A percentile compares a stretch with the other conserved stretches of the same genome.
phyloP scores from a whole-genome alignment of 2,329 filamentous ascomycete species.

The Waltergamsia citrina region DNA sequence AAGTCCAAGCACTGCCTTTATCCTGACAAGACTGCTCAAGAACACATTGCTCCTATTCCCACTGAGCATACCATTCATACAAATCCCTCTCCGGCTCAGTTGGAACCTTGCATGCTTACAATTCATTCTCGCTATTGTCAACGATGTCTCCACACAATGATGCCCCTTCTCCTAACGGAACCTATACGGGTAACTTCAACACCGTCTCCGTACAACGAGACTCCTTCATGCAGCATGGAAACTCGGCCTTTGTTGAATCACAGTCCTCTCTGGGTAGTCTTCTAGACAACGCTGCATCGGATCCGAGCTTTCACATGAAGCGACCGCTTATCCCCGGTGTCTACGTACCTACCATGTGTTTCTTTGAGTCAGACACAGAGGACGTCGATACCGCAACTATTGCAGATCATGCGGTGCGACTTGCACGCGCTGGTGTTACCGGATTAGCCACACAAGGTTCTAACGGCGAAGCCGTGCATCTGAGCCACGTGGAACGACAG shows the following conservation, averaged over 20 bases:
- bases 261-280: constrained; percentile 30
- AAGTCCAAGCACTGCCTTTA: no score
- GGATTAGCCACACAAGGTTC: constrained; percentile 74
- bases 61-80: no score
- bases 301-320: constrained; percentile 18
- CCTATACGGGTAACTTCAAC: constrained; percentile 27
- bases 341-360: constrained; percentile 26
- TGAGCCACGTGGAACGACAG: constrained; percentile 61
- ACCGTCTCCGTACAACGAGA: constrained; percentile 12
- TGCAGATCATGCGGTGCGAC: constrained; percentile 21
- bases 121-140: no score
- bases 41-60: no score
- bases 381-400: constrained; percentile 18
- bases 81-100: no score
- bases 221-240: constrained; percentile 17
- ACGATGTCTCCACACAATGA: constrained; percentile 37
- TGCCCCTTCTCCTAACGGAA: constrained; percentile 32
- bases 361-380: constrained; percentile 24
- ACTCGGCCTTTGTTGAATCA: constrained; percentile 16
- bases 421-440: constrained; percentile 59
- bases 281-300: constrained; percentile 26
- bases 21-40: no score
- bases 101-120: no score
- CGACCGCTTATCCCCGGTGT: constrained; percentile 29
- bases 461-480: constrained; percentile 76